Conservation (phyloP, 2,329 filamentous ascomycete genomes). For the Neofusicoccum umdonicola region DNA sequence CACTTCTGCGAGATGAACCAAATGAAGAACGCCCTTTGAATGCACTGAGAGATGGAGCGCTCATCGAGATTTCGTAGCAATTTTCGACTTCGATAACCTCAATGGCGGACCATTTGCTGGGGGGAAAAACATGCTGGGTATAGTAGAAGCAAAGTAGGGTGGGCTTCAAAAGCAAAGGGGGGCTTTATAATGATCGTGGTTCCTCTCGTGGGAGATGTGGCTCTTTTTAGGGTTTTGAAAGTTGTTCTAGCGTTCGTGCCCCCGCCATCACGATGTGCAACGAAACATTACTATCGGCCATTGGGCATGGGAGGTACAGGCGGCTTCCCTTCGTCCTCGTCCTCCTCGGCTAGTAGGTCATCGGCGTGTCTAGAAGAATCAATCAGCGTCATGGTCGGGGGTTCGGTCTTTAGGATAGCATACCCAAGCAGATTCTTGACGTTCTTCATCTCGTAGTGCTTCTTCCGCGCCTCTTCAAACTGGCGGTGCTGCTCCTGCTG, state of each 20-base stretch:
- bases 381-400: constrained; percentile 19
- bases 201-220: constrained; percentile 7
- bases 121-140: constrained; percentile 17
- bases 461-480: constrained; percentile 90
- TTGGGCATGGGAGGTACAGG: constrained; percentile 18
- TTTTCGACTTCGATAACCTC: background rate
- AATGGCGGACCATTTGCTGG: background rate
- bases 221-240: constrained; percentile 2
- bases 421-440: constrained; percentile 84
- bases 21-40: background rate
- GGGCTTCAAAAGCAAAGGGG: background rate
- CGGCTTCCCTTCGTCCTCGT: constrained; percentile 32
- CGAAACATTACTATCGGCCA: background rate
- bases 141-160: constrained; percentile 15
- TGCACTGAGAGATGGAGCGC: background rate
- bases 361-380: constrained; percentile 35
- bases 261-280: background rate
- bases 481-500: constrained; percentile 86
- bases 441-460: constrained; percentile 98
- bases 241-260: constrained; percentile 1
- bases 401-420: constrained; percentile 7
- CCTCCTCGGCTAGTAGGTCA: constrained; percentile 41
- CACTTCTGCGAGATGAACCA: background rate
- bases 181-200: constrained; percentile 11
- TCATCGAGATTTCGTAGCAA: constrained; percentile 1